Conservation (phyloP, 805 yeast species). For the Metschnikowia baotianmanensis region DNA sequence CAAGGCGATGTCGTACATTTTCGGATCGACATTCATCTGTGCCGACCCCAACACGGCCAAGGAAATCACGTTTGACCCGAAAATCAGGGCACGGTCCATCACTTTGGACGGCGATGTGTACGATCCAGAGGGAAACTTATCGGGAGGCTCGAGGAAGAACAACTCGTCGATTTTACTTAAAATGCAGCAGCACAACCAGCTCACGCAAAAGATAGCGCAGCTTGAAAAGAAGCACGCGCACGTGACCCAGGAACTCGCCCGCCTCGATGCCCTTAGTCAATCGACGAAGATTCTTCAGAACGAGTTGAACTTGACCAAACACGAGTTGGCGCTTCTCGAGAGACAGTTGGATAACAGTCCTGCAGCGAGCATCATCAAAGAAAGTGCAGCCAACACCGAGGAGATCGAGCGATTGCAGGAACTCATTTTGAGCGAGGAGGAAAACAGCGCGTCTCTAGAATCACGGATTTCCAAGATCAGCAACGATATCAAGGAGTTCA, state of each 20-base stretch:
- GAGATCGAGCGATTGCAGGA: conserved; percentile 46
- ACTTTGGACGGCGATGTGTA: conserved; percentile 92
- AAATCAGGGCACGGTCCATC: conserved; percentile 75
- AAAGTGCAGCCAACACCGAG: conserved; percentile 41
- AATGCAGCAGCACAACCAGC: conserved; percentile 61
- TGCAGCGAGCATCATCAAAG: conserved; percentile 53
- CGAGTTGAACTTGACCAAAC: conserved; percentile 53
- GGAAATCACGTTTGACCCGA: conserved; percentile 80
- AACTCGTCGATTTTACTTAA: conserved; percentile 57
- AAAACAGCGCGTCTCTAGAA: conserved; percentile 29
- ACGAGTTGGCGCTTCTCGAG: conserved; percentile 55
- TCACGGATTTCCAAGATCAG: conserved; percentile 54
- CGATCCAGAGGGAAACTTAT: conserved; percentile 93
- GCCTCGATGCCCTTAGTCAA: conserved; percentile 43
- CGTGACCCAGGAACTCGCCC: conserved; percentile 39
- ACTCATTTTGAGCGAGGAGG: conserved; percentile 35
- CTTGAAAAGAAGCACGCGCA: conserved; percentile 43
- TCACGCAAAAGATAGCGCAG: conserved; percentile 36
- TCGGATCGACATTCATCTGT: conserved; percentile 88
- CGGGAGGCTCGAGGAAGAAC: conserved; percentile 85
- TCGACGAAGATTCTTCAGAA: conserved; percentile 57
- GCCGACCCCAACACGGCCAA: conserved; percentile 86
- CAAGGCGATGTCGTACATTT: conserved; percentile 87
- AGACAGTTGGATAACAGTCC: conserved; percentile 56
- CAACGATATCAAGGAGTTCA: conserved; percentile 79